Base-by-base conservation (phyloP, 2,329 filamentous ascomycete genomes). In the Lojkania enalia region DNA sequence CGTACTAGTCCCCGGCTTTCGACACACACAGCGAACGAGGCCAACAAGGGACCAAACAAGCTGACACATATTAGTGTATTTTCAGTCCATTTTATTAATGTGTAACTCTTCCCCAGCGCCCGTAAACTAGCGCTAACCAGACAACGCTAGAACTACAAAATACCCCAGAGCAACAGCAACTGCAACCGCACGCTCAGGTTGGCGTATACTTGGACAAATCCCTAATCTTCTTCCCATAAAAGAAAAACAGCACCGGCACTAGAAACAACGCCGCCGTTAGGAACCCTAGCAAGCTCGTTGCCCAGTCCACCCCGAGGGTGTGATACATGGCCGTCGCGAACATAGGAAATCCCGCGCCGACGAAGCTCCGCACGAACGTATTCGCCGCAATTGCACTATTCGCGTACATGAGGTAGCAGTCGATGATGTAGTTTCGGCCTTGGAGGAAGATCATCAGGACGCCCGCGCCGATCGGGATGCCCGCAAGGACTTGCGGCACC, bases 371-470 rank as follows among this genome's bases (percentile, higher is more conserved):
- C 25, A 61, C 2, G 25, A 61, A 52, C 2, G 58, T 61, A 37
- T 60, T 61, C 9, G 48, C 56, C 6, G 53, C 58, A 18, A 61
- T 51, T 5, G 53, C 58, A n/a, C 39, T 45, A 33, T 68, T 69
- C 5, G 64, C 63, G 36, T 66, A 51, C 52, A 67, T 62, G 5
- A 69, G 46, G 44, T 76, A 77, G 9, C 70, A 67, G 47, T 77
- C 74, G 37, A 77, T 69, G 33, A 77, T 66, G 51, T 76, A 77
- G 47, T 71, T 73, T 29, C 74, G 48, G 1, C 67, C 72, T 16
- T 72, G 68, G 48, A 75, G 59, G 62, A 76, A 76, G 32, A 76
- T 71, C 53, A 76, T 61, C n/a, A 75, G 49, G 39, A 75, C 67
- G 16, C 73, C 71, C 30, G 59, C 60, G 7, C 74, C 74, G 31